Evolutionary conservation across 2,329 filamentous ascomycete species (phyloP).

Genomic region (Moelleriella libera): DNA sequence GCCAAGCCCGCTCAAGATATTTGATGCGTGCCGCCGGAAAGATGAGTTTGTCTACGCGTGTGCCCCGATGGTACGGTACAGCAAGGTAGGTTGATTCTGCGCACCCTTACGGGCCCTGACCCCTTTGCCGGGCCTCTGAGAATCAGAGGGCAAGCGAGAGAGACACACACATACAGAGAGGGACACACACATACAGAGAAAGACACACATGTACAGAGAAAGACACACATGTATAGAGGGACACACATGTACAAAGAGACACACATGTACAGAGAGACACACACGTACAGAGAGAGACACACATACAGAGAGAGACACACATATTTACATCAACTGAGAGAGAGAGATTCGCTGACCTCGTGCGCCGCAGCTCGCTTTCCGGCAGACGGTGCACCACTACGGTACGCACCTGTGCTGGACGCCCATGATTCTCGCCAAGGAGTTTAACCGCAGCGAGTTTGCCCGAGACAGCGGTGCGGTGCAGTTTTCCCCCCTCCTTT

Average conservation of each 20-base stretch:
- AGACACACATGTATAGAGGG: no score
- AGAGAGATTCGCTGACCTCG: not conserved
- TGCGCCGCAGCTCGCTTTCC: slow-evolving; percentile 45
- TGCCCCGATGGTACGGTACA: slow-evolving; percentile 56
- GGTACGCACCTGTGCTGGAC: slow-evolving; percentile 56
- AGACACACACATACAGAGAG: no score
- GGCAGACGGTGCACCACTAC: slow-evolving; percentile 51
- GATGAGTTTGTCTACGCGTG: slow-evolving; percentile 41
- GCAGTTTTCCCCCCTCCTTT: not conserved
- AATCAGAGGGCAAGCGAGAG: no score
- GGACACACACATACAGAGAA: no score
- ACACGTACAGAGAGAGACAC: no score
- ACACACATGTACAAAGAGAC: no score
- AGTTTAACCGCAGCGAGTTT: slow-evolving; percentile 47
- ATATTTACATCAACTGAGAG: not conserved
- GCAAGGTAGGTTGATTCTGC: slow-evolving; percentile 26
- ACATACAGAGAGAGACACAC: no score
- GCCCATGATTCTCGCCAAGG: slow-evolving; percentile 57
- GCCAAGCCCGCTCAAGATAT: slow-evolving; percentile 43
- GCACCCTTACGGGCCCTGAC: no score
- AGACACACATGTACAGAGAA: no score
- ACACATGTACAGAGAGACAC: no score
- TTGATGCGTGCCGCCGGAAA: slow-evolving; percentile 37
- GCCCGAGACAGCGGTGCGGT: slow-evolving; percentile 44
- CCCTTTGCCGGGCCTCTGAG: no score